A percentile compares a stretch with the other conserved stretches of the same genome.
Conservation (phyloP, 192 early-diverging fungal species). For the Allomyces javanicus region DNA sequence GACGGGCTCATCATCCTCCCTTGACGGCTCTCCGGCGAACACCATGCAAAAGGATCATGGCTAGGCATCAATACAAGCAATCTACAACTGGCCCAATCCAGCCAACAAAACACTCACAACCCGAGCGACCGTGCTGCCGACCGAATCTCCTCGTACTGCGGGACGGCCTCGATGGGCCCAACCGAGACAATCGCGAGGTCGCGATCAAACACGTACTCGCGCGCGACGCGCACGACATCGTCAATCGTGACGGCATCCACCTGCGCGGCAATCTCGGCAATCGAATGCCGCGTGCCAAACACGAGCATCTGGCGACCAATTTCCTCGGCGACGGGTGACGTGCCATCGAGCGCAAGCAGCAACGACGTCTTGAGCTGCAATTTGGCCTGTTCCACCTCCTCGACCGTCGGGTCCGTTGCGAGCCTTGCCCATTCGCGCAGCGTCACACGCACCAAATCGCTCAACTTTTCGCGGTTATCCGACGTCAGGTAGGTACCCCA, state of each 20-base stretch:
- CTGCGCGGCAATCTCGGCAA: conserved; percentile 67
- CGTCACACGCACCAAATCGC: conserved; percentile 72
- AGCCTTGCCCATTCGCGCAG: conserved; percentile 87
- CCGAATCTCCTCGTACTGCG: not conserved
- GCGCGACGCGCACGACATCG: conserved; percentile 71
- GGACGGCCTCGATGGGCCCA: conserved; percentile 27
- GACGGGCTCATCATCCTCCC: no score
- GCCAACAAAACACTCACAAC: not conserved
- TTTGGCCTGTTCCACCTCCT: conserved; percentile 91
- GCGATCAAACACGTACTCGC: conserved; percentile 73
- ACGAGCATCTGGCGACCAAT: conserved; percentile 93
- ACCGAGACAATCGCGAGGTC: conserved; percentile 68
- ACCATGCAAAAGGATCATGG: no score
- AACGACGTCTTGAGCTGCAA: conserved; percentile 93
- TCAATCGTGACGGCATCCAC: conserved; percentile 67
- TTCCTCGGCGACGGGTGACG: conserved; percentile 87
- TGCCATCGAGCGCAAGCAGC: conserved; percentile 77
- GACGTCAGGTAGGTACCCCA: conserved; percentile 89
- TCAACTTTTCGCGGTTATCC: conserved; percentile 59
- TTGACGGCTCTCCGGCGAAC: no score
- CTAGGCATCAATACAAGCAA: no score
- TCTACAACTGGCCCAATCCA: no score
- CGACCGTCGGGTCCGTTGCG: conserved; percentile 58
- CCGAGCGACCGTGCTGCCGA: not conserved
- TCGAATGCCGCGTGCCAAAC: conserved; percentile 72